A percentile compares a stretch with the other conserved stretches of the same genome.
Evolutionary conservation across 371 early-diverging fungal species (phyloP).

Genomic region (Cokeromyces recurvatus): DNA sequence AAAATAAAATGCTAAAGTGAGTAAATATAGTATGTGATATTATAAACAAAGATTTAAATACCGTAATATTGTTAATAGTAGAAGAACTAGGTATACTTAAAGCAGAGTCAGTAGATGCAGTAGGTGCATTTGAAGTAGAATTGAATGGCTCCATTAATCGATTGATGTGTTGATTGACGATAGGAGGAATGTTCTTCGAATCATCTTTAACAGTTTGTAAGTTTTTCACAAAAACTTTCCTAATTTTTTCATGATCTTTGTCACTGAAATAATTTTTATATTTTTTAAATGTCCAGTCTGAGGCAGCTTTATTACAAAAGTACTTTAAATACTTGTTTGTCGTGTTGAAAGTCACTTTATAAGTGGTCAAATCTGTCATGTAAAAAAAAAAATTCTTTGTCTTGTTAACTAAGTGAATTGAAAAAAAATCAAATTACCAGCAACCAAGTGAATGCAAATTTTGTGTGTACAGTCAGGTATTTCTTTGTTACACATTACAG

Average conservation of each 20-base stretch:
- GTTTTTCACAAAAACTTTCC: too few relatives aligned
- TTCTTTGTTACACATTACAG: too few relatives aligned
- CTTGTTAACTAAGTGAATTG: too few relatives aligned
- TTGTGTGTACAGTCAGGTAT: too few relatives aligned
- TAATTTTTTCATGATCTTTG: constrained; percentile 6
- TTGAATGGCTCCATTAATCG: constrained; percentile 1
- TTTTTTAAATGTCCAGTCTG: constrained; percentile 9
- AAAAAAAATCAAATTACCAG: too few relatives aligned
- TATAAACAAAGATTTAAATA: constrained; percentile 10
- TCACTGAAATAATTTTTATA: constrained; percentile 5
- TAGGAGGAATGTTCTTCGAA: constrained; percentile 4
- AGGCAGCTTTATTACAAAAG: constrained; percentile 13
- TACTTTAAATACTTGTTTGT: constrained; percentile 7
- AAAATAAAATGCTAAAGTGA: constrained; percentile 8
- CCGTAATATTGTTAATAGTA: constrained; percentile 5
- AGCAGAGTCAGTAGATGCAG: constrained; percentile 6
- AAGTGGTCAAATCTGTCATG: constrained; percentile 8
- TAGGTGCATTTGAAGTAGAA: background rate
- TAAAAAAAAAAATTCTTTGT: constrained; percentile 4
- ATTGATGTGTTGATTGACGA: constrained; percentile 9
- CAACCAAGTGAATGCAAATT: too few relatives aligned
- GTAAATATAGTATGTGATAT: constrained; percentile 9
- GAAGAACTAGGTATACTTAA: constrained; percentile 6
- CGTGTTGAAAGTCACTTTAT: constrained; percentile 10
- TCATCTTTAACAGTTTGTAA: constrained; percentile 9